Evolutionary conservation across 108 stramenopile species (phyloP).

Genomic region (Nitzschia sp.): DNA sequence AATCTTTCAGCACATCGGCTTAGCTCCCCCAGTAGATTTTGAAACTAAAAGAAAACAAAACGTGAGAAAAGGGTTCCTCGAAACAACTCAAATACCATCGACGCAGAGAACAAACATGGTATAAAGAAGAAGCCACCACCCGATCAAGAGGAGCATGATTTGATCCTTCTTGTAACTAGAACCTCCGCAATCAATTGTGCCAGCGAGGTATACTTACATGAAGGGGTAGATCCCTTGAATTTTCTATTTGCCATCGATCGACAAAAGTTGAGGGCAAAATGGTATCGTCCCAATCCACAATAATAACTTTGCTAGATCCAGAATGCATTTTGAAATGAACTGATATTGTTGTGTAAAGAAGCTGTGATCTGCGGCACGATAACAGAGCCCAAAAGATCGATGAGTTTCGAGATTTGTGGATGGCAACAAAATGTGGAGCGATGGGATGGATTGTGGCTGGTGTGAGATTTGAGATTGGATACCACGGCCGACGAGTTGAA

Average conservation of each 20-base stretch:
- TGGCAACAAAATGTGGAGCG: too few species aligned
- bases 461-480: not conserved
- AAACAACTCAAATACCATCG: not conserved
- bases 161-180: too few species aligned
- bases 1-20: slow-evolving; percentile 69
- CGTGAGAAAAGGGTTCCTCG: slow-evolving; percentile 1
- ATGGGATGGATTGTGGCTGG: not conserved
- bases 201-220: slow-evolving; percentile 66
- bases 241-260: slow-evolving; percentile 68
- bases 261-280: slow-evolving; percentile 89
- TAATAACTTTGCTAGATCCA: slow-evolving; percentile 50
- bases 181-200: too few species aligned
- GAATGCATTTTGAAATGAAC: too few species aligned
- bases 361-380: too few species aligned
- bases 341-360: too few species aligned
- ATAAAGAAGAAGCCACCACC: too few species aligned
- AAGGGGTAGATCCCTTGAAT: slow-evolving; percentile 62
- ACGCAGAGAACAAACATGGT: too few species aligned
- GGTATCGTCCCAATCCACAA: slow-evolving; percentile 94
- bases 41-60: slow-evolving; percentile 46
- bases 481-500: not conserved
- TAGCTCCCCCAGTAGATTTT: slow-evolving; percentile 73
- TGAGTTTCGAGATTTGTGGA: too few species aligned
- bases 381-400: too few species aligned
- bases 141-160: too few species aligned